Conservation (phyloP, 495 filamentous ascomycete genomes). For the Lasiosphaeria hispida region DNA sequence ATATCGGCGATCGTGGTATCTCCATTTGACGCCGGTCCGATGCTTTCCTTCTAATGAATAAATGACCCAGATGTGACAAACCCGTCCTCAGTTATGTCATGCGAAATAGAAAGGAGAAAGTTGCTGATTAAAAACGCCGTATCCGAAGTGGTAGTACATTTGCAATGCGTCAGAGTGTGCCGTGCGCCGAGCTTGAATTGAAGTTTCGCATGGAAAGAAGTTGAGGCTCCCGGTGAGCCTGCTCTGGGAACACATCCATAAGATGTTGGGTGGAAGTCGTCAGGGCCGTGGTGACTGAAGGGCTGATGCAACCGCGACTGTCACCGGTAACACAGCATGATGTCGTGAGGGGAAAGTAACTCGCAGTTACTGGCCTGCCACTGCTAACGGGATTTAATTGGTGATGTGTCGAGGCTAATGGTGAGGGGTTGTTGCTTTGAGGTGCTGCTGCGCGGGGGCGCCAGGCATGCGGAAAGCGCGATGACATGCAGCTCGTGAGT, state of each 20-base stretch:
- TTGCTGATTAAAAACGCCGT: conserved; percentile 32
- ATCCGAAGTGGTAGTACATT: conserved; percentile 30
- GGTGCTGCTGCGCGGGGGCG: conserved; percentile 11
- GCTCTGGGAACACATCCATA: conserved; percentile 25
- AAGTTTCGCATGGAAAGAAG: conserved; percentile 11
- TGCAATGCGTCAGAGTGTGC: conserved; percentile 13
- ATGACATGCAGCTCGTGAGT: conserved; percentile 25
- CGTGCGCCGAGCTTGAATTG: conserved; percentile 12
- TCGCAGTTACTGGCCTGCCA: not conserved
- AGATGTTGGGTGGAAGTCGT: conserved; percentile 7
- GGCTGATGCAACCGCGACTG: not conserved
- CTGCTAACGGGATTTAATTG: conserved; percentile 6
- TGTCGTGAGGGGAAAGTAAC: not conserved
- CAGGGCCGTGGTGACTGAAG: not conserved
- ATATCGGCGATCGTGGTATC: conserved; percentile 28
- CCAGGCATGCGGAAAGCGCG: conserved; percentile 17
- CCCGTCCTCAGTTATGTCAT: conserved; percentile 20
- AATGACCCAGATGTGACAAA: conserved; percentile 17
- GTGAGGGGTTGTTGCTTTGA: conserved; percentile 11
- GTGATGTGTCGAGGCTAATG: conserved; percentile 10
- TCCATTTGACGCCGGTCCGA: conserved; percentile 24
- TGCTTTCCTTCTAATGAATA: conserved; percentile 20
- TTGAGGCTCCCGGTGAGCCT: conserved; percentile 21
- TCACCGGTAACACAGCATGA: not conserved
- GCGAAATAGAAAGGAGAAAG: conserved; percentile 13